Percentiles rank a stretch among this genome's conserved stretches.
phyloP scores from a whole-genome alignment of 345 rosid species.

The Eucalyptus brandiana region DNA sequence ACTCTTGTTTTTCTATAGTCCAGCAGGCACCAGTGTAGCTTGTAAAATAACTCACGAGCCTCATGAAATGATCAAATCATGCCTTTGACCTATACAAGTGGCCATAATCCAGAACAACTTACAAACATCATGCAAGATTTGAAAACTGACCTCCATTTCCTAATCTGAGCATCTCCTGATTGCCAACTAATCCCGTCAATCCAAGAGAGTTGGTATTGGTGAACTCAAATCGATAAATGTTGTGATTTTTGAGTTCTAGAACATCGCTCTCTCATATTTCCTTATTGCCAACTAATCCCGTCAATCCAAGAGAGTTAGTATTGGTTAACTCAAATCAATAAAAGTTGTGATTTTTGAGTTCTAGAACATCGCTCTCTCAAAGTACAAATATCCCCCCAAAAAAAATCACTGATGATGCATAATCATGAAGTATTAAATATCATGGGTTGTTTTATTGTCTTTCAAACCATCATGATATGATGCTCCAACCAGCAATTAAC shows the following conservation, averaged over 20 bases:
- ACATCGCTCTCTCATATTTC: not conserved
- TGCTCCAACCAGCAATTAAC: not conserved
- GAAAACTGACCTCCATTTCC: not conserved
- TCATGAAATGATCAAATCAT: not conserved
- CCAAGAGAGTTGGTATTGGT: not conserved
- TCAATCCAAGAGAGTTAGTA: not conserved
- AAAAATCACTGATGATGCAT: not conserved
- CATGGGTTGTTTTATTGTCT: not conserved
- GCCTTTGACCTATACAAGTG: not conserved
- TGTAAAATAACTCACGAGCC: not conserved
- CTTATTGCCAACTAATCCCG: rapidly evolving
- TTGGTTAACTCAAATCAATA: not conserved
- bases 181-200: rapidly evolving
- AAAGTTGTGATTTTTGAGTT: not conserved
- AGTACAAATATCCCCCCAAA: not conserved
- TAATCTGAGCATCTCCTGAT: not conserved
- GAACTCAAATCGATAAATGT: too few species aligned
- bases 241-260: not conserved
- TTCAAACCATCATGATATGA: not conserved
- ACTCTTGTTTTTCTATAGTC: not conserved
- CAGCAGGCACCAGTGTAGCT: not conserved
- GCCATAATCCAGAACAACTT: not conserved
- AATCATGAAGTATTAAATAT: not conserved
- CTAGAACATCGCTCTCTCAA: not conserved
- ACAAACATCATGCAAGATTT: rapidly evolving